Base-by-base conservation (phyloP, 2,329 filamentous ascomycete species). In the Alternaria sp. region DNA sequence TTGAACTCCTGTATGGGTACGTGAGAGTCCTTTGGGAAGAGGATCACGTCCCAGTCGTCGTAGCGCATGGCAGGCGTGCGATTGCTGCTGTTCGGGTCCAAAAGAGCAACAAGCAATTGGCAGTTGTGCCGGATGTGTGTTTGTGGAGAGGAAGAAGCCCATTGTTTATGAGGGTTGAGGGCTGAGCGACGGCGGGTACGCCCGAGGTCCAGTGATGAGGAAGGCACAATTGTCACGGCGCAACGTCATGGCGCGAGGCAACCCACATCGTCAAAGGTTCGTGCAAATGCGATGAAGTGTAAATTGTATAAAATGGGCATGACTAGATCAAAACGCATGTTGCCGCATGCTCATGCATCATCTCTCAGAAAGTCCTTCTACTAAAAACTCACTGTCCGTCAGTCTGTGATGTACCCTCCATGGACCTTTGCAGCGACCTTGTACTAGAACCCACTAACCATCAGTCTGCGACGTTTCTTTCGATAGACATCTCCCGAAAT, bases 21-120 rank as follows among this genome's bases (percentile, higher is more conserved):
- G 71, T 88, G 89, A 70, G 85, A 89, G 64, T 86, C 85, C 60
- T 67, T 72, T 0, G 92, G 90, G 77, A 96, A 96, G 65, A 96
- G 84, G 46, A 96, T 87, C 59, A 96, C 87, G 74, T 97, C 93
- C 93, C 93, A 96, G 74, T 93, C 89, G 71, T 93, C 87, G 84
- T 91, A 96, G 62, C 93, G 89, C 93, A 97, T 96, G 66, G 71
- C 85, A 79, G 72, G 65, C 62, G 61, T 65, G 47, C 57, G 62
- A 66, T 58, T 66, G 63, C 51, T 62, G 57, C 54, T 57, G 65
- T 60, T 59, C 55, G 49, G 61, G 58, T 65, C 65, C 64, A 68
- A 68, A 61, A 62, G 60, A 62, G 65, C 64, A 68, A 65, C 64
- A 68, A 62, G 50, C 59, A 67, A 70, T 43, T 51, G 66, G 54